Conservation (phyloP, 2,329 filamentous ascomycete genomes). For the Graphiopsis chlorocephala region DNA sequence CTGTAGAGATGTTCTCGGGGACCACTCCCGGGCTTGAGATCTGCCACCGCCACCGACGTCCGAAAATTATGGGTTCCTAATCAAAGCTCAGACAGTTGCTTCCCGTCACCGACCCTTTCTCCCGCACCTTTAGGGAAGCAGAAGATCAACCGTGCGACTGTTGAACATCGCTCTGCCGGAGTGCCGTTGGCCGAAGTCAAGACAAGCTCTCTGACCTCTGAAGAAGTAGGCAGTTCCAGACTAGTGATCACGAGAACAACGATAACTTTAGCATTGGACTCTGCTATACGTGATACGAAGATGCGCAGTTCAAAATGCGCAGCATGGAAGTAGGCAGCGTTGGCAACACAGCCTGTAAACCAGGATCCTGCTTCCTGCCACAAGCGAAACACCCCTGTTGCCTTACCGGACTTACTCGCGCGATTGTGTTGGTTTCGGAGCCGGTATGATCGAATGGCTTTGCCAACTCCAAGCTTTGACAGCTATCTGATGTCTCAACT, state of each 20-base stretch:
- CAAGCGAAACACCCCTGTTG: not conserved
- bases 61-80: slow-evolving; percentile 11
- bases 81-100: slow-evolving; percentile 7
- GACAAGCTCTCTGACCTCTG: not conserved
- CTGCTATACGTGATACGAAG: not conserved
- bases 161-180: not conserved
- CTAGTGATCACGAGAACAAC: not conserved
- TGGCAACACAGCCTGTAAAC: not conserved
- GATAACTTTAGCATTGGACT: not conserved
- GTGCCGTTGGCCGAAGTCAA: not conserved
- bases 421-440: not conserved
- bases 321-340: not conserved
- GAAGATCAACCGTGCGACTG: slow-evolving; percentile 9
- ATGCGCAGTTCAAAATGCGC: not conserved
- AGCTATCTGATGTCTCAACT: not conserved
- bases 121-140: not conserved
- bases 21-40: not conserved
- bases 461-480: slow-evolving; percentile 5
- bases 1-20: not conserved
- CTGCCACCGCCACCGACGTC: slow-evolving; percentile 11
- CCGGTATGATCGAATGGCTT: not conserved
- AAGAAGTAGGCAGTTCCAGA: not conserved
- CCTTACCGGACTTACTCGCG: not conserved
- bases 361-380: not conserved
- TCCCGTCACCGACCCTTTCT: not conserved